These are phyloP conservation scores for Moesziomyces aphidis DNA, from an alignment of 1,284 basidiomycete genomes.

Conservation along the genomic window DNA sequence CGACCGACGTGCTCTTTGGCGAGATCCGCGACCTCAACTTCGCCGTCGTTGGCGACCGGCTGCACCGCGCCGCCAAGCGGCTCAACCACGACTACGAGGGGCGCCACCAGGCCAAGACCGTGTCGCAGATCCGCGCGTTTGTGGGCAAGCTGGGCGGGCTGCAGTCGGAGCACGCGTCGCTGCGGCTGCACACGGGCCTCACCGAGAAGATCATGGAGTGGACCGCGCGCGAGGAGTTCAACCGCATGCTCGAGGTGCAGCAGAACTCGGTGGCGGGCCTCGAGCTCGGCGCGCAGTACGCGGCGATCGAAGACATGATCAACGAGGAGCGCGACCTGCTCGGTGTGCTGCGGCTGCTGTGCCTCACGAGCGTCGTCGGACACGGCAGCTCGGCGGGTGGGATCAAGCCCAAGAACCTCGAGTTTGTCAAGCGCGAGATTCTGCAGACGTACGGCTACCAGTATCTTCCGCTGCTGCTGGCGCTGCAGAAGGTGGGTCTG, in stretches of 20 bases:
- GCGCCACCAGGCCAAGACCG: slow-evolving; percentile 85
- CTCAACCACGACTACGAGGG: slow-evolving; percentile 92
- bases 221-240: slow-evolving; percentile 84
- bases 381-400: slow-evolving; percentile 73
- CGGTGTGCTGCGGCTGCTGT: slow-evolving; percentile 77
- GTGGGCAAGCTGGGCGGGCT: slow-evolving; percentile 92
- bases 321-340: slow-evolving; percentile 50
- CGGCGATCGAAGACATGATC: slow-evolving; percentile 61
- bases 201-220: slow-evolving; percentile 89
- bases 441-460: slow-evolving; percentile 95
- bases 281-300: slow-evolving; percentile 51
- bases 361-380: slow-evolving; percentile 82
- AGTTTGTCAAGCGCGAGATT: slow-evolving; percentile 89
- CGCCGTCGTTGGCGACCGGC: slow-evolving; percentile 84
- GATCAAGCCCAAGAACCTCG: slow-evolving; percentile 86
- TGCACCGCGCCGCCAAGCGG: slow-evolving; percentile 84
- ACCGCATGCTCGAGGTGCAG: slow-evolving; percentile 91
- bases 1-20: slow-evolving; percentile 83
- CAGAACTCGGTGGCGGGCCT: slow-evolving; percentile 86
- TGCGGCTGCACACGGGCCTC: slow-evolving; percentile 89
- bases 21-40: slow-evolving; percentile 94
- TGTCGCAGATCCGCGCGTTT: slow-evolving; percentile 91
- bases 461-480: slow-evolving; percentile 84
- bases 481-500: slow-evolving; percentile 79
- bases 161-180: slow-evolving; percentile 87